Percentiles rank a stretch among this genome's conserved stretches.
Evolutionary conservation across 2,329 filamentous ascomycete genomes (phyloP).

Genomic region (Coniella lustricola): DNA sequence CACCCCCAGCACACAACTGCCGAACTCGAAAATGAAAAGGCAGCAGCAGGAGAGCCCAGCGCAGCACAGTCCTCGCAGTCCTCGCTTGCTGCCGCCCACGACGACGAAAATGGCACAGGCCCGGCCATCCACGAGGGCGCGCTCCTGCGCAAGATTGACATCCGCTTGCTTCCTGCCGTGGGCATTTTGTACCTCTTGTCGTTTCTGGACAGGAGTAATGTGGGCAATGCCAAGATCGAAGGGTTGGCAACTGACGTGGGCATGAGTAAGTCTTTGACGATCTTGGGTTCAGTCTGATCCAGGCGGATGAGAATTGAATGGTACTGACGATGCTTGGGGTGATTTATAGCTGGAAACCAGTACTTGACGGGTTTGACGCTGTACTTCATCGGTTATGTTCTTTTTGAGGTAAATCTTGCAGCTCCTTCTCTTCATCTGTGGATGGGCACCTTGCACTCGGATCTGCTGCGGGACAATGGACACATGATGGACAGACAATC

Average conservation of each 20-base stretch:
- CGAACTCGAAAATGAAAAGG: too few relatives aligned
- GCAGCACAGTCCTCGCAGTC: neutral
- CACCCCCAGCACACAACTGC: too few relatives aligned
- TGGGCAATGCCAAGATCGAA: conserved; percentile 52
- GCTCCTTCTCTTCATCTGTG: conserved; percentile 6
- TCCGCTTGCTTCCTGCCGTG: conserved; percentile 44
- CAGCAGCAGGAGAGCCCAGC: too few relatives aligned
- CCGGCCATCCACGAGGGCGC: conserved; percentile 43
- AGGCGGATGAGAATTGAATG: too few relatives aligned
- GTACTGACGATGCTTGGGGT: neutral
- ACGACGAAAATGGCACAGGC: conserved; percentile 6
- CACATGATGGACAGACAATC: too few relatives aligned
- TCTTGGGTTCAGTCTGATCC: neutral
- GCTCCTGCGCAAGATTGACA: conserved; percentile 51
- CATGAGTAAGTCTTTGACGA: conserved; percentile 39
- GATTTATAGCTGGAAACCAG: conserved; percentile 46
- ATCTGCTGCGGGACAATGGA: too few relatives aligned
- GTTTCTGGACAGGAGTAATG: conserved; percentile 52
- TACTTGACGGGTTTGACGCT: conserved; percentile 60
- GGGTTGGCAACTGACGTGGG: conserved; percentile 44
- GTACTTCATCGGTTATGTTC: conserved; percentile 56
- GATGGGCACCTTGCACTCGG: too few relatives aligned
- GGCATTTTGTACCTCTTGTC: conserved; percentile 49
- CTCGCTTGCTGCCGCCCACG: conserved; percentile 1
- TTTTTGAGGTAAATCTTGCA: conserved; percentile 44